phyloP scores from a whole-genome alignment of 2,329 filamentous ascomycete genomes.

The Neopestalotiopsis sp. region DNA sequence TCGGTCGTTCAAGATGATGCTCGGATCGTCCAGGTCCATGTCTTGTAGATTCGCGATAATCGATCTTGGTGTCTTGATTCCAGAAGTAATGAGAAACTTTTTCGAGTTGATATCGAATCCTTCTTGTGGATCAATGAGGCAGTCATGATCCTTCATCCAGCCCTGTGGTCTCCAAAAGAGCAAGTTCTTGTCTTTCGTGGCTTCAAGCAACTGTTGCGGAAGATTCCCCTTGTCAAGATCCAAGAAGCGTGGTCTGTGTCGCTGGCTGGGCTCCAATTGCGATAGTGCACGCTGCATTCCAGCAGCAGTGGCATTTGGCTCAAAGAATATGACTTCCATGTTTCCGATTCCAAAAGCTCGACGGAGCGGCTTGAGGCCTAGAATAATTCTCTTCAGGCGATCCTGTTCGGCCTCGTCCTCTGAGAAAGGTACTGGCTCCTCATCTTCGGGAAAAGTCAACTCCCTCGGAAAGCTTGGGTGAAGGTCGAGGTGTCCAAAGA shows the following conservation, averaged over 20 bases:
- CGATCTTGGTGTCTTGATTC: constrained; percentile 26
- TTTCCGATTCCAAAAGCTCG: constrained; percentile 28
- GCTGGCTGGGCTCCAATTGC: constrained; percentile 26
- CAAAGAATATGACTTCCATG: constrained; percentile 28
- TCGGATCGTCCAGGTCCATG: constrained; percentile 13
- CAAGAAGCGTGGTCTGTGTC: constrained; percentile 24
- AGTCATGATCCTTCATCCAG: constrained; percentile 29
- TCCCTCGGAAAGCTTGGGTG: constrained; percentile 28
- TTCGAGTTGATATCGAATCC: constrained; percentile 30
- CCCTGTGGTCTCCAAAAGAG: constrained; percentile 30
- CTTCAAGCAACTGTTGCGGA: constrained; percentile 17
- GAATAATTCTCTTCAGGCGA: constrained; percentile 24
- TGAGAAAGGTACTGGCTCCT: constrained; percentile 28
- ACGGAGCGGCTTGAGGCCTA: constrained; percentile 29
- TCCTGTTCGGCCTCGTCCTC: constrained; percentile 23
- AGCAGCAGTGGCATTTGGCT: constrained; percentile 24
- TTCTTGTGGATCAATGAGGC: constrained; percentile 26
- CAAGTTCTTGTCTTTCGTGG: constrained; percentile 22
- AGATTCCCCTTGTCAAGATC: constrained; percentile 21
- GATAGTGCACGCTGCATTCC: constrained; percentile 25
- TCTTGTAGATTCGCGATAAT: constrained; percentile 19
- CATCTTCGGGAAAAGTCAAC: constrained; percentile 27
- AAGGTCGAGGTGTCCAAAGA: constrained; percentile 29
- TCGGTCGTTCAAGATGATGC: constrained; percentile 15
- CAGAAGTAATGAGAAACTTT: constrained; percentile 26